Evolutionary conservation across 148 eudicot species (phyloP).

Genomic region (Drosera capensis): DNA sequence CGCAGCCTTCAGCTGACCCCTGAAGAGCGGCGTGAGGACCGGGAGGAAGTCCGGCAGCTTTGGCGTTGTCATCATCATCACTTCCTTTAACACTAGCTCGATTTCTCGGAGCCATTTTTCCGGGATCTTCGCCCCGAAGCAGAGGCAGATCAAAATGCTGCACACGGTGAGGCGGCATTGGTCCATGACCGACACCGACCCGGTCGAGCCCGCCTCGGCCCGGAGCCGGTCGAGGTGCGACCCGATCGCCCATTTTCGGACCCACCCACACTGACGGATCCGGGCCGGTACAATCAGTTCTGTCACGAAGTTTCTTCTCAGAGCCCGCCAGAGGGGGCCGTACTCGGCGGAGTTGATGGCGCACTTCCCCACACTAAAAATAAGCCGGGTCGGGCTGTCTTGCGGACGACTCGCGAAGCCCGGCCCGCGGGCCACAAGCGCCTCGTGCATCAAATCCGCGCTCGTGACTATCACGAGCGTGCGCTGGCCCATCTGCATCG

Average conservation of each 20-base stretch:
- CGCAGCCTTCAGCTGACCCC: constrained; percentile 45
- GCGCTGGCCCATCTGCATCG: constrained; percentile 89
- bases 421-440: constrained; percentile 62
- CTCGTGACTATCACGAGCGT: constrained; percentile 57
- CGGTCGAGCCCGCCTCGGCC: constrained; percentile 21
- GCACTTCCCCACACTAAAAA: constrained; percentile 78
- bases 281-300: constrained; percentile 68
- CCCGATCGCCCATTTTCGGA: constrained; percentile 71
- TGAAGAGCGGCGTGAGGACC: constrained; percentile 42
- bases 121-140: constrained; percentile 65
- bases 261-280: constrained; percentile 65
- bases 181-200: constrained; percentile 67
- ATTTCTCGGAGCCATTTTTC: constrained; percentile 35
- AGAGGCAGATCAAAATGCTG: constrained; percentile 65
- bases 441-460: constrained; percentile 80
- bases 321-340: constrained; percentile 67
- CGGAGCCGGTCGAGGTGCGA: constrained; percentile 45
- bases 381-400: constrained; percentile 68
- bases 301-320: constrained; percentile 63
- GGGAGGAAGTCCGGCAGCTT: constrained; percentile 86
- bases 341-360: constrained; percentile 91
- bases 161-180: constrained; percentile 68
- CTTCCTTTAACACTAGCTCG: constrained; percentile 69
- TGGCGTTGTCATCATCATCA: constrained; percentile 70
- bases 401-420: constrained; percentile 61